Base-by-base conservation (phyloP, 2,329 filamentous ascomycete genomes). In the Tolypocladium sp. region DNA sequence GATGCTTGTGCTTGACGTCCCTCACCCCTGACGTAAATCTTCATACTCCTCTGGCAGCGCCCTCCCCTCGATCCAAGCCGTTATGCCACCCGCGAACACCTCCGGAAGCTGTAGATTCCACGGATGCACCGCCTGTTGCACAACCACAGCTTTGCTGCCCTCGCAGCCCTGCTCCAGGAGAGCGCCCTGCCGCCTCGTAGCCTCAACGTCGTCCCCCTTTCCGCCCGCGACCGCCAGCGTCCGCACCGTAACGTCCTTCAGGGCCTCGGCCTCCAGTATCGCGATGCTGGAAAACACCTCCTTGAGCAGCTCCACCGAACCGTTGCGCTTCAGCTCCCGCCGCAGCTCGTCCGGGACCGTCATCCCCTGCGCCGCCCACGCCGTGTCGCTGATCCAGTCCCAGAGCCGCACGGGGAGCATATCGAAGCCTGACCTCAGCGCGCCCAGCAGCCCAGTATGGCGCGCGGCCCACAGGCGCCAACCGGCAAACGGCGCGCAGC, bases 31-130 rank as follows among this genome's bases (percentile, higher is more conserved):
- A 30, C 5, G 20, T 42, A 67, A 55, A 33, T 62, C 35, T 60
- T 69, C 67, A 51, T 70, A 62, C 7, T 58, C 67, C 9, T 58
- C 57, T 9, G 73, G 72, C 56, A 76, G 56, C 30, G 59, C 56
- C 30, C 57, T 56, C 25, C 62, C 63, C 41, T 69, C 64, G 12
- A 74, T 60, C 74, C 75, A 78, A 4, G 72, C 71, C 60, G 63
- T 66, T 13, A 77, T 64, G 2, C 66, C 71, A 41, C 66, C 63
- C 1, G 73, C 71, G 62, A 77, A 77, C 8, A 77, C 55, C 49
- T 70, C 62, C 1, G 75, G 76, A 38, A 72, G 65, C 59, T 77
- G 75, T 60, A 77, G 59, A 59, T 76, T 71, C 76, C 75, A 77
- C 42, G 69, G 68, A 63, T 77, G 74, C 35, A 73, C 66, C 20